phyloP scores from a whole-genome alignment of 805 yeast species.

The Saturnispora dispora region DNA sequence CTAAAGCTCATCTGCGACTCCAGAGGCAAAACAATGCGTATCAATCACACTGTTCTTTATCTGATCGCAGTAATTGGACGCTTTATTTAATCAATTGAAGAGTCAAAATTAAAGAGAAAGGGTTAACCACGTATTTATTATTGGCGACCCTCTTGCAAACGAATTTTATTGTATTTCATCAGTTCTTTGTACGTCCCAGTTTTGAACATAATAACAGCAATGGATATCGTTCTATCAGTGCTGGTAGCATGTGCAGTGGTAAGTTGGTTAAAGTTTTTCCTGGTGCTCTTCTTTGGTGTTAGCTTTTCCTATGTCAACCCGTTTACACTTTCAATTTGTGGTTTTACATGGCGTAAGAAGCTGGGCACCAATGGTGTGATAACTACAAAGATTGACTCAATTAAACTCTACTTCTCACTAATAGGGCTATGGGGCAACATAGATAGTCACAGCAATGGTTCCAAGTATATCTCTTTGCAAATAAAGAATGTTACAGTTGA shows the following conservation, averaged over 20 bases:
- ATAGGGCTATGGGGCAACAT: slow-evolving; percentile 1
- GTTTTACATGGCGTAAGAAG: not conserved
- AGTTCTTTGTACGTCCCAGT: not conserved
- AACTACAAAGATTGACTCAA: not conserved
- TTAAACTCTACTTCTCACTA: slow-evolving; percentile 6
- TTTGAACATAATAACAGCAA: not conserved
- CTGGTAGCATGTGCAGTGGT: not conserved
- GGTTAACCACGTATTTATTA: not conserved
- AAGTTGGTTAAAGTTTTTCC: not conserved
- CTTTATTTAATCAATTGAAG: not conserved
- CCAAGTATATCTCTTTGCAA: slow-evolving; percentile 1
- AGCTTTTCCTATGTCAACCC: slow-evolving; percentile 6
- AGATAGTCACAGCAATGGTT: not conserved
- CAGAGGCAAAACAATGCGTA: not conserved
- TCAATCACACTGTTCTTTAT: not conserved
- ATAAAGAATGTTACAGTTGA: not conserved
- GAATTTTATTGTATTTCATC: not conserved
- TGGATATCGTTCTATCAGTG: not conserved
- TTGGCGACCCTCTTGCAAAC: not conserved
- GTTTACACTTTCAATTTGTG: slow-evolving; percentile 4
- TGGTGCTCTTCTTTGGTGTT: not conserved
- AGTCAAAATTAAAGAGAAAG: not conserved
- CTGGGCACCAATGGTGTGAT: not conserved
- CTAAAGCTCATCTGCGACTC: not conserved
- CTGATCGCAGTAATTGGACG: not conserved